Percentiles rank a stretch among this genome's conserved stretches.
These are phyloP conservation scores for Oryza glumipatula DNA, from an alignment of 176 grass and related monocot genomes.

Conservation along the genomic window DNA sequence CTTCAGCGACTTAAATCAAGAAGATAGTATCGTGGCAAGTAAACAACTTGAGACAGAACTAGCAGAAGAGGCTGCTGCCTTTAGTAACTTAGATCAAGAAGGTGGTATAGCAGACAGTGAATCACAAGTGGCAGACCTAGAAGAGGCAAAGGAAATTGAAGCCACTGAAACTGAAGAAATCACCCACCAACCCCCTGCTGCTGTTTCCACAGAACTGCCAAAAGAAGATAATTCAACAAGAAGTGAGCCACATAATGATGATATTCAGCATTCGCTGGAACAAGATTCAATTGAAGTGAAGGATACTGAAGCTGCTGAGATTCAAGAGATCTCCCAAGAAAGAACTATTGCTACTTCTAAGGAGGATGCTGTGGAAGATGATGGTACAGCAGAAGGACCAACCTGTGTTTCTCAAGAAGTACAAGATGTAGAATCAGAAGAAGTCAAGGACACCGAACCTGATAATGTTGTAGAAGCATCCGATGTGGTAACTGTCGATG, in stretches of 20 bases:
- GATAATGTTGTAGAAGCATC: conserved; percentile 22
- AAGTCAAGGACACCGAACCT: conserved; percentile 32
- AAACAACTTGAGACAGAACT: conserved; percentile 13
- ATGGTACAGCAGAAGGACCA: conserved; percentile 33
- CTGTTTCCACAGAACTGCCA: conserved; percentile 27
- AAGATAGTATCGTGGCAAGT: conserved; percentile 13
- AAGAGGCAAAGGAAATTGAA: conserved; percentile 35
- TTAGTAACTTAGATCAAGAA: conserved; percentile 23
- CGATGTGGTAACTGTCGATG: conserved; percentile 22
- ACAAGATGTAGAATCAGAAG: conserved; percentile 37
- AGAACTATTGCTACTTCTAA: conserved; percentile 31
- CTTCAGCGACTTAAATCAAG: conserved; percentile 17
- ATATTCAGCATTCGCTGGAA: conserved; percentile 13
- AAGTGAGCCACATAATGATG: conserved; percentile 40
- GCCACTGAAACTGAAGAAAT: conserved; percentile 31
- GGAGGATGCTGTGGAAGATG: conserved; percentile 28
- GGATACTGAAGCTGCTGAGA: conserved; percentile 11
- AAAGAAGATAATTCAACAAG: conserved; percentile 36
- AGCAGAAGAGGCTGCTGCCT: neutral
- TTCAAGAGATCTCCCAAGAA: conserved; percentile 19
- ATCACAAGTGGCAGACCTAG: conserved; percentile 19
- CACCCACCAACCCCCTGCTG: conserved; percentile 20
- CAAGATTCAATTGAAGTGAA: conserved; percentile 28
- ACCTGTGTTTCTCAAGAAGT: conserved; percentile 30
- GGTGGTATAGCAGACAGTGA: conserved; percentile 15